Evolutionary conservation across 2,329 filamentous ascomycete genomes (phyloP), one percentile per base, ranked within the genome.

Genomic region (Chrysoporthe austroafricana): DNA sequence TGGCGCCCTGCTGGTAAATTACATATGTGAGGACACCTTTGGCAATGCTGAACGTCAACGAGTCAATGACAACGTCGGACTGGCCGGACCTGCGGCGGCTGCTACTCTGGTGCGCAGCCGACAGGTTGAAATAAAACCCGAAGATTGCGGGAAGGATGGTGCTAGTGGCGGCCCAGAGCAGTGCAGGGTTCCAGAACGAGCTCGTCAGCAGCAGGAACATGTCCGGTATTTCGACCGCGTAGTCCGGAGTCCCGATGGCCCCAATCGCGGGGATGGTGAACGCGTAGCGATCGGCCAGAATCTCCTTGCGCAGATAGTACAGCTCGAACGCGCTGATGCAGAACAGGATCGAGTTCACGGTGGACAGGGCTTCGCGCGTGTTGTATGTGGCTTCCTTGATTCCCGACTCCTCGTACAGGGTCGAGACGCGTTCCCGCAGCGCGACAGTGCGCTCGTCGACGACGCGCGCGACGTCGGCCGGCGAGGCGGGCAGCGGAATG

Each of bases 41-140:
- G 73, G 88, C 88, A 67, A 98, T 89, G 81, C 94, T 97, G 81
- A 96, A 99, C 32, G 90, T 91, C 76, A 98, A 82, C 4, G 94
- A 94, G 77, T 99, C 96, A 71, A 95, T 88, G 6, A 84, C 81
- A 71, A 90, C 89, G 71, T 88, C 85, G 50, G 80, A 77, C 58
- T 77, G 74, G 64, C 77, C 72, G 52, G 76, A 76, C 75, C 83
- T 84, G 72, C 82, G 83, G 71, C 82, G 81, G 56, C 76, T 73
- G 73, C 75, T 70, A 70, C 74, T 72, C 75, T 77, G 78, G 73
- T 77, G 82, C 73, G 82, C 85, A 61, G 83, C 81, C 50, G 90
- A 92, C 74, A 97, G 79, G 79, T 98, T 98, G 86, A 97, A 91
- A 77, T 97, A 97, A 82, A 96, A 98, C 36, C 92, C 93, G 54